phyloP scores from a whole-genome alignment of 108 stramenopile genomes.

The Mediolabrus comicus region DNA sequence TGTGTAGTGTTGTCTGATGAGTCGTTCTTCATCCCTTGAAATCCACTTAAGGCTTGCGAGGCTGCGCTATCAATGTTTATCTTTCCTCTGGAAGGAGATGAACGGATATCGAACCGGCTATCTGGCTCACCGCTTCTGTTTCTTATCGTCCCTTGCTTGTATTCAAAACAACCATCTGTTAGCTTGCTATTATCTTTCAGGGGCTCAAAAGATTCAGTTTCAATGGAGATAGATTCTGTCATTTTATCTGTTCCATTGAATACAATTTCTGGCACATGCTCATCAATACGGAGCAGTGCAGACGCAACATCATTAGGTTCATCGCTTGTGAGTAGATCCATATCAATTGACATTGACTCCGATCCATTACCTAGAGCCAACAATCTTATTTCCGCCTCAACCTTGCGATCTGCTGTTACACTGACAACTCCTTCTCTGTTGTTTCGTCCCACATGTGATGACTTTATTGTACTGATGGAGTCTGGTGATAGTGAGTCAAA shows the following conservation, averaged over 20 bases:
- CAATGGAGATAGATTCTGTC: slow-evolving; percentile 21
- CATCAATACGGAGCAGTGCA: slow-evolving; percentile 52
- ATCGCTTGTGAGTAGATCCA: slow-evolving; percentile 26
- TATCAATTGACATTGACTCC: slow-evolving; percentile 15
- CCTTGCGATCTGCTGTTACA: slow-evolving; percentile 83
- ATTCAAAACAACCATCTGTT: slow-evolving; percentile 19
- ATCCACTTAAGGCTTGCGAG: slow-evolving; percentile 74
- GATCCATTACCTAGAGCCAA: slow-evolving; percentile 28
- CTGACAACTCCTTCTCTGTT: slow-evolving; percentile 62
- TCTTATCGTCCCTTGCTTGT: slow-evolving; percentile 64
- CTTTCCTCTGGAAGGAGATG: slow-evolving; percentile 54
- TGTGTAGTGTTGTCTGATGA: neutral
- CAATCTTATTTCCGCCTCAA: slow-evolving; percentile 76
- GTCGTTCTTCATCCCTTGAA: slow-evolving; percentile 29
- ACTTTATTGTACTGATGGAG: slow-evolving; percentile 62
- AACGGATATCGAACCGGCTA: slow-evolving; percentile 76
- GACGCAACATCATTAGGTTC: slow-evolving; percentile 10
- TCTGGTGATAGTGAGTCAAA: slow-evolving; percentile 77
- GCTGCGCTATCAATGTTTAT: slow-evolving; percentile 80
- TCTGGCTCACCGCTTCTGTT: slow-evolving; percentile 87
- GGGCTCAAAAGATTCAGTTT: slow-evolving; percentile 32
- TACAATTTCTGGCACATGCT: slow-evolving; percentile 5
- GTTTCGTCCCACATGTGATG: slow-evolving; percentile 34
- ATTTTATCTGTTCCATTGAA: slow-evolving; percentile 8
- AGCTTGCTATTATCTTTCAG: slow-evolving; percentile 13